phyloP scores from a whole-genome alignment of 352 stramenopile species.

The Phytopythium boreale region DNA sequence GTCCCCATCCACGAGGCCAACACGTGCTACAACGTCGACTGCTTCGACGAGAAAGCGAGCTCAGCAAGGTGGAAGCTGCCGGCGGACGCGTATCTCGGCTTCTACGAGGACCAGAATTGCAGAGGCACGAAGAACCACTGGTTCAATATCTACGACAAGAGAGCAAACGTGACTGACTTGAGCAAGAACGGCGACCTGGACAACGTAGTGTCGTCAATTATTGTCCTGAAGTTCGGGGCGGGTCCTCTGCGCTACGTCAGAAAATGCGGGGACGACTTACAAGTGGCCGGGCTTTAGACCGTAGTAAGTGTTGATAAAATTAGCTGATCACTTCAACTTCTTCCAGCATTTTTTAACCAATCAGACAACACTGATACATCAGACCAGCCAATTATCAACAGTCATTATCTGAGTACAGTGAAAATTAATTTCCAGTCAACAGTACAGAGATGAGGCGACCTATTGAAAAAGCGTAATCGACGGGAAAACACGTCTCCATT shows the following conservation, averaged over 20 bases:
- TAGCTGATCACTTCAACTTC: too few species aligned
- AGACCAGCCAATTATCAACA: too few species aligned
- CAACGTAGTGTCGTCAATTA: background rate
- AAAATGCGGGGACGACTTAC: background rate
- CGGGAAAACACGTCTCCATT: too few species aligned
- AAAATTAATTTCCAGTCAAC: too few species aligned
- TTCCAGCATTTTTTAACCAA: too few species aligned
- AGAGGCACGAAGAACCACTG: background rate
- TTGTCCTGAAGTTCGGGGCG: background rate
- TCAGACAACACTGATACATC: too few species aligned
- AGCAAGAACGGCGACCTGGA: too few species aligned
- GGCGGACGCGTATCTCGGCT: slow-evolving; percentile 9
- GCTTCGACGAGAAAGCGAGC: slow-evolving; percentile 10
- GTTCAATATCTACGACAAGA: background rate
- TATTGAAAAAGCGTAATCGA: too few species aligned
- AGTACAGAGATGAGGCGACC: too few species aligned
- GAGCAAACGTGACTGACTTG: background rate
- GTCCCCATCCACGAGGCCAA: background rate
- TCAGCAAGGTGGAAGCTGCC: slow-evolving; percentile 9
- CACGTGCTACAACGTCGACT: slow-evolving; percentile 18
- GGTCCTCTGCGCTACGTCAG: background rate
- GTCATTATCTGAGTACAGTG: too few species aligned
- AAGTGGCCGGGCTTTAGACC: background rate
- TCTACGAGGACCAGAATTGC: background rate
- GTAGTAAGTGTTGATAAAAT: too few species aligned